Conservation (phyloP, 805 yeast genomes). For the Teunomyces tritomae region DNA sequence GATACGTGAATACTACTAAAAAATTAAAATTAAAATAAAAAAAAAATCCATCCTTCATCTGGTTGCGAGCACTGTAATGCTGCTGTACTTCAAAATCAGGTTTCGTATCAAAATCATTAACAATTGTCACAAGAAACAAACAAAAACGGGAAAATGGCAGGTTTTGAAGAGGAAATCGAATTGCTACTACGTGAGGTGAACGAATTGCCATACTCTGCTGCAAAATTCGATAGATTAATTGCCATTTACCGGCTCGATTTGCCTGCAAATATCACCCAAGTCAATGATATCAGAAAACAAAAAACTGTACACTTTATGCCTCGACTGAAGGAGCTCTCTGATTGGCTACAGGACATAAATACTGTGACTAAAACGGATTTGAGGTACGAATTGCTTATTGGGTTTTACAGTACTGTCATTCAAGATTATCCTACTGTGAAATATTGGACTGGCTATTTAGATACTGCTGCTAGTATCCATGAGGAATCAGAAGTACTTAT, state of each 20-base stretch:
- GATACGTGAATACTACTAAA: too few relatives aligned
- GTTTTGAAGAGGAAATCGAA: conserved; percentile 1
- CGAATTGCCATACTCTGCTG: not conserved
- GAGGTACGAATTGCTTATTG: conserved; percentile 6
- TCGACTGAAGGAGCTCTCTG: conserved; percentile 9
- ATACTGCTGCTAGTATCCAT: conserved; percentile 1
- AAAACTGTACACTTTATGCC: conserved; percentile 9
- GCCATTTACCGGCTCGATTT: not conserved
- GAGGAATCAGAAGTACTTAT: conserved; percentile 3
- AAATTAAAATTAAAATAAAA: not conserved
- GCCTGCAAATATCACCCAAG: not conserved
- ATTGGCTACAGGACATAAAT: conserved; percentile 19
- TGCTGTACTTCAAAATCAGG: not conserved
- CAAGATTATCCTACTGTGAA: conserved; percentile 19
- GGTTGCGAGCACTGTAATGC: not conserved
- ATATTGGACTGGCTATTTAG: conserved; percentile 21
- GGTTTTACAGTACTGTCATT: conserved; percentile 15
- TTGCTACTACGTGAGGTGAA: not conserved
- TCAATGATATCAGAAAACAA: not conserved
- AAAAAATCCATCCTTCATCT: conserved; percentile 1
- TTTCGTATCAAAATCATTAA: too few relatives aligned
- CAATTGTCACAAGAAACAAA: not conserved
- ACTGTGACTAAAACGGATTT: conserved; percentile 8
- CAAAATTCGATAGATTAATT: not conserved
- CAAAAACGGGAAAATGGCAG: not conserved